Evolutionary conservation across 305 asterid species (phyloP).

Genomic region (Fraxinus sp.): DNA sequence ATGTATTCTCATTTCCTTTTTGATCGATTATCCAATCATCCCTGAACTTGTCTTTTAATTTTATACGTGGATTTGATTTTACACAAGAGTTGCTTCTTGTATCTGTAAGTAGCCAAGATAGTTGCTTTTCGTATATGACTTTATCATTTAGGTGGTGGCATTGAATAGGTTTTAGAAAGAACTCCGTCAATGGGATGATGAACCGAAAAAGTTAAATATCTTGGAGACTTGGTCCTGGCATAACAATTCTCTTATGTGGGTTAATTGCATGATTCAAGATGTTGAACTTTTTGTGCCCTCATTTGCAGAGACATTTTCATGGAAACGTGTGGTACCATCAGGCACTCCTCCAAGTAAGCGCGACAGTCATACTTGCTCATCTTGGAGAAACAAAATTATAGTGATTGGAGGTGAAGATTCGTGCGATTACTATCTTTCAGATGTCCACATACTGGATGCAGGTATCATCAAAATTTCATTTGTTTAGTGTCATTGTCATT

Average conservation of each 20-base stretch:
- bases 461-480: constrained; percentile 39
- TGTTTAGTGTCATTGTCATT: constrained; percentile 6
- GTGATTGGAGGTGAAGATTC: constrained; percentile 97
- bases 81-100: constrained; percentile 8
- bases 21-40: background rate
- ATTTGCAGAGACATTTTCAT: constrained; percentile 69
- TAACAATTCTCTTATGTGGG: background rate
- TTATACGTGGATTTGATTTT: background rate
- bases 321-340: constrained; percentile 81
- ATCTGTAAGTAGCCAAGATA: background rate
- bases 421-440: constrained; percentile 72
- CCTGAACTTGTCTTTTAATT: constrained; percentile 14
- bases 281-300: constrained; percentile 20
- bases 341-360: constrained; percentile 98
- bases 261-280: constrained; percentile 5
- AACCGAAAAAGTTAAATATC: constrained; percentile 3
- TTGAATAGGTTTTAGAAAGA: background rate
- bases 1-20: background rate
- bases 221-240: background rate
- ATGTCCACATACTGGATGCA: constrained; percentile 91
- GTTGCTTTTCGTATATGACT: background rate
- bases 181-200: background rate
- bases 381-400: constrained; percentile 86
- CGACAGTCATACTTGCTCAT: constrained; percentile 88
- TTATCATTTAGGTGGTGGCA: background rate